Conservation (phyloP, 2,329 filamentous ascomycete species). For the Scedosporium dehoogii region DNA sequence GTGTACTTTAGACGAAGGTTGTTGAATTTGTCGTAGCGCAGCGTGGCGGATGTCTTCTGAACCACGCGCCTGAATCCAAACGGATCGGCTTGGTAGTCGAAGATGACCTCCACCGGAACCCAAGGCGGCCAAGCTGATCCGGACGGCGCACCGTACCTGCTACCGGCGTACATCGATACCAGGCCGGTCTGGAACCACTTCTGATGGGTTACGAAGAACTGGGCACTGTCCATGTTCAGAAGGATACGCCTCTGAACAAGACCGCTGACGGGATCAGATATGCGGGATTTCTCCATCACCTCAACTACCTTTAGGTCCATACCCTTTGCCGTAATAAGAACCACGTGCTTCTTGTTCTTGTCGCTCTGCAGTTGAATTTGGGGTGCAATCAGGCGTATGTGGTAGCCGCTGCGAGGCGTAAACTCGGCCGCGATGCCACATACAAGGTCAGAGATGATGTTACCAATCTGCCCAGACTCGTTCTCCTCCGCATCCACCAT, state of each 20-base stretch:
- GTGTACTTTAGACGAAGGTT: constrained; percentile 94
- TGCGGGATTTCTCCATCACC: constrained; percentile 91
- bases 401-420: constrained; percentile 84
- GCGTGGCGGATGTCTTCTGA: constrained; percentile 87
- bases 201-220: constrained; percentile 95
- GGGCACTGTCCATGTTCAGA: constrained; percentile 92
- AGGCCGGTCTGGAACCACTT: constrained; percentile 80
- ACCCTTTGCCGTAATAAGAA: constrained; percentile 90
- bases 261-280: constrained; percentile 87
- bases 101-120: constrained; percentile 98
- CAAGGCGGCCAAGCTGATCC: constrained; percentile 94
- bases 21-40: constrained; percentile 98
- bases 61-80: constrained; percentile 98
- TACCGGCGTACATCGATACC: constrained; percentile 88
- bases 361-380: constrained; percentile 98
- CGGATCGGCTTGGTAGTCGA: constrained; percentile 85
- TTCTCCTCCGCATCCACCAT: constrained; percentile 62
- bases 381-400: constrained; percentile 87
- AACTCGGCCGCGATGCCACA: constrained; percentile 81
- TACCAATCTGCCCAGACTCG: constrained; percentile 11
- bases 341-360: constrained; percentile 94
- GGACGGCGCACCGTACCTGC: constrained; percentile 75
- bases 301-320: constrained; percentile 98
- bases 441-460: constrained; percentile 37
- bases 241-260: constrained; percentile 91